Conservation (phyloP, 2,329 filamentous ascomycete species). For the Thelonectria discophora region DNA sequence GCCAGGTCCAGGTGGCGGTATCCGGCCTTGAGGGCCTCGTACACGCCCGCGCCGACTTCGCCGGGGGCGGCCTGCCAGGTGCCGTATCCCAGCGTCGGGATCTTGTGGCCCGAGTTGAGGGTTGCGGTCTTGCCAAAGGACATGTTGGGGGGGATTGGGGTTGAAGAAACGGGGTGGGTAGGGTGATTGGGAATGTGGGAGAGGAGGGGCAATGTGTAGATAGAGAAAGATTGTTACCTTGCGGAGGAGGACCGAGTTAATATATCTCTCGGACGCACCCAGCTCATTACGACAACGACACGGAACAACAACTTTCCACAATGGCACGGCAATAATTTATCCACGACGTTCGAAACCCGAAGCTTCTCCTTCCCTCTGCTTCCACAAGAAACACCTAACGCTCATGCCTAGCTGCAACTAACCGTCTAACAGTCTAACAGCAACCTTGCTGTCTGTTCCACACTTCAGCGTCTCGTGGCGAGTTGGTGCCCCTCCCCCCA, state of each 20-base stretch:
- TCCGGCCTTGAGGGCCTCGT: slow-evolving; percentile 68
- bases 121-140: slow-evolving; percentile 65
- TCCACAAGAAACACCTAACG: background rate
- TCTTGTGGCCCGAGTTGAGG: slow-evolving; percentile 71
- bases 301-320: background rate
- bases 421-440: background rate
- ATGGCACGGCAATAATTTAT: background rate
- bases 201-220: background rate
- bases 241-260: background rate
- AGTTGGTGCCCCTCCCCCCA: slow-evolving; percentile 1
- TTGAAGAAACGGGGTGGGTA: background rate
- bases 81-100: slow-evolving; percentile 67
- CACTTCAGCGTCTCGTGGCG: background rate
- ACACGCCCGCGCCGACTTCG: slow-evolving; percentile 71
- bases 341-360: background rate
- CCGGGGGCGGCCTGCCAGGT: slow-evolving; percentile 75
- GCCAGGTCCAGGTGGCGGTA: slow-evolving; percentile 69
- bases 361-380: background rate
- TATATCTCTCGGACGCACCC: slow-evolving; percentile 1
- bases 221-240: background rate
- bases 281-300: slow-evolving; percentile 8
- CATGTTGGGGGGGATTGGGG: slow-evolving; percentile 45
- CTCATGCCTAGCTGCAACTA: background rate
- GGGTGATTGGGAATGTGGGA: background rate
- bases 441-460: background rate